A percentile compares a stretch with the other conserved stretches of the same genome.
Conservation (phyloP, 768 basidiomycete species). For the Leccinum rimulosum region DNA sequence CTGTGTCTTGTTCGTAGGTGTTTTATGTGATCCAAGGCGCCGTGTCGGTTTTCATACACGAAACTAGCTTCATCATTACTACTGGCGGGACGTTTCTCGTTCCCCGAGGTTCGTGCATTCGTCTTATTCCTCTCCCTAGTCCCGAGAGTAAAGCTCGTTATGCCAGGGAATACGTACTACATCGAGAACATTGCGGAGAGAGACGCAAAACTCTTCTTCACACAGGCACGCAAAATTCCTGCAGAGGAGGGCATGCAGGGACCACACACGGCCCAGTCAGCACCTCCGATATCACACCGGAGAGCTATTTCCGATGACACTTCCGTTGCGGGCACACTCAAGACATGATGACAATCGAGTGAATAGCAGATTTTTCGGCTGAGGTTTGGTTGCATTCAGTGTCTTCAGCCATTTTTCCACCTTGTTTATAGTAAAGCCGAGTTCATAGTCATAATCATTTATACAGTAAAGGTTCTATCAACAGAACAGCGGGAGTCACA, state of each 20-base stretch:
- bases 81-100: conserved; percentile 87
- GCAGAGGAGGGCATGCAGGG: conserved; percentile 25
- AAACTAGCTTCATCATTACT: conserved; percentile 72
- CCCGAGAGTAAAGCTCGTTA: background rate
- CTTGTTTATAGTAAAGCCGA: background rate
- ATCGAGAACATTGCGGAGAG: conserved; percentile 85
- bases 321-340: conserved; percentile 16
- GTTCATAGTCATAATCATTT: conserved; percentile 21
- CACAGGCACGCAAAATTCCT: conserved; percentile 68
- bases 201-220: conserved; percentile 85
- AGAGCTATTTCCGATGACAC: conserved; percentile 26
- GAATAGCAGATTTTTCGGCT: background rate
- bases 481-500: conserved; percentile 12
- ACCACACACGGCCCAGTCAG: conserved; percentile 30
- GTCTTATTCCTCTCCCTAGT: background rate
- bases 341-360: conserved; percentile 6
- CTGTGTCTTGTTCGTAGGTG: conserved; percentile 39
- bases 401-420: background rate
- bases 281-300: conserved; percentile 28
- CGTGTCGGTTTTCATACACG: conserved; percentile 80
- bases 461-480: conserved; percentile 12
- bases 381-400: background rate
- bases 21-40: conserved; percentile 88
- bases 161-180: conserved; percentile 81
- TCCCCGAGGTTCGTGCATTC: conserved; percentile 67